Evolutionary conservation across 108 stramenopile genomes (phyloP).

Genomic region (Aurantiochytrium sp.): DNA sequence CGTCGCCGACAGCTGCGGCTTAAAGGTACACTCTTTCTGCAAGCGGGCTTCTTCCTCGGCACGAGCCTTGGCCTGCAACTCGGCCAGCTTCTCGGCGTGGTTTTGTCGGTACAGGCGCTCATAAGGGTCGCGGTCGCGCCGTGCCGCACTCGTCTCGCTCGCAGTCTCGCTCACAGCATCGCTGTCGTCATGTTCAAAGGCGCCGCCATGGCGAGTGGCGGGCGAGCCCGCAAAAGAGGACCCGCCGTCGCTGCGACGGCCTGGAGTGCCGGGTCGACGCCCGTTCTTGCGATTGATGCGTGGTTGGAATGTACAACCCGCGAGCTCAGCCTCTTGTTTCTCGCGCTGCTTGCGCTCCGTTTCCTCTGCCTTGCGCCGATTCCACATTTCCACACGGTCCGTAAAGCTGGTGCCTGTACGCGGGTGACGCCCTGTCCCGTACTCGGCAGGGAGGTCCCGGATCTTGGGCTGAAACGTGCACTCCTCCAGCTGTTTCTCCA

Average conservation of each 20-base stretch:
- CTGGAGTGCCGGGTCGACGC: background rate
- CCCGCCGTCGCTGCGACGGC: slow-evolving; percentile 18
- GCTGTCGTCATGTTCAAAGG: background rate
- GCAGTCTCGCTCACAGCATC: background rate
- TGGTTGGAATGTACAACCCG: slow-evolving; percentile 40
- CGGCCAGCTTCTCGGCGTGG: slow-evolving; percentile 16
- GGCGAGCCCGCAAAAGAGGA: background rate
- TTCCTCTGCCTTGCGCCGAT: slow-evolving; percentile 30
- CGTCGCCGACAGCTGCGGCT: slow-evolving; percentile 19
- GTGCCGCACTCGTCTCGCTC: background rate
- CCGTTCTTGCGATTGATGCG: slow-evolving; percentile 22
- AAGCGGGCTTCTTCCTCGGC: slow-evolving; percentile 23
- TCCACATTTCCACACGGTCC: slow-evolving; percentile 34
- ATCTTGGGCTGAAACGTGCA: slow-evolving; percentile 48
- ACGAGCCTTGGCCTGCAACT: background rate
- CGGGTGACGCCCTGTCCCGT: background rate
- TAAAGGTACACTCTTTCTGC: slow-evolving; percentile 44
- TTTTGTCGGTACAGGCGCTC: slow-evolving; percentile 3
- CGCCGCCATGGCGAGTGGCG: background rate
- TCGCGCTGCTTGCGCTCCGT: slow-evolving; percentile 33
- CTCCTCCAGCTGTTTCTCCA: slow-evolving; percentile 36
- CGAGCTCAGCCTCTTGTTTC: slow-evolving; percentile 30
- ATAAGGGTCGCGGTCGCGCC: background rate
- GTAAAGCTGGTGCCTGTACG: slow-evolving; percentile 22
- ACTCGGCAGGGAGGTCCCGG: slow-evolving; percentile 33